Conservation (phyloP, 768 basidiomycete species). For the Grammothele lineata region DNA sequence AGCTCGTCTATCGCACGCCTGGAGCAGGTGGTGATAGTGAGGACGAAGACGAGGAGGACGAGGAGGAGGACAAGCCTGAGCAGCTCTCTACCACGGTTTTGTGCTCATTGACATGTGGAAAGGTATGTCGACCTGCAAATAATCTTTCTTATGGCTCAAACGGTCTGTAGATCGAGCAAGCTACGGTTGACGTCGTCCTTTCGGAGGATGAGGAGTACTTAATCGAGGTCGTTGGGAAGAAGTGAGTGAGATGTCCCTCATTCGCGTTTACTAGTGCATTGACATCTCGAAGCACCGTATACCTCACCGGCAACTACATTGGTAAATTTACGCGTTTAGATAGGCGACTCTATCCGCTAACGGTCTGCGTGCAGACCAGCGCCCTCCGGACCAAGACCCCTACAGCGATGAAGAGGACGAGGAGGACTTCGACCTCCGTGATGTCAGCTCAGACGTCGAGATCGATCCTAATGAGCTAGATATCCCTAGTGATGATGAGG, state of each 20-base stretch:
- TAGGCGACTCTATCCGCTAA: not conserved
- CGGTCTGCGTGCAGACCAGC: conserved; percentile 57
- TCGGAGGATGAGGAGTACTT: conserved; percentile 59
- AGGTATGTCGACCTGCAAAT: conserved; percentile 42
- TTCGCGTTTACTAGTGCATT: not conserved
- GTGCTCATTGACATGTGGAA: conserved; percentile 77
- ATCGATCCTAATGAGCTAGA: conserved; percentile 56
- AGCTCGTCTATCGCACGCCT: conserved; percentile 48
- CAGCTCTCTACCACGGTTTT: conserved; percentile 51
- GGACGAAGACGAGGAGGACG: conserved; percentile 38
- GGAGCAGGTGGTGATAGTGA: conserved; percentile 44
- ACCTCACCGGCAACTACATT: conserved; percentile 84
- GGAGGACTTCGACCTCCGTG: conserved; percentile 61
- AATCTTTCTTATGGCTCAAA: not conserved
- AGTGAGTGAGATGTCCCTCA: conserved; percentile 42
- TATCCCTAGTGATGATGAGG: conserved; percentile 43
- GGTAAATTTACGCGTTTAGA: conserved; percentile 38
- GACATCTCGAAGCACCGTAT: conserved; percentile 47
- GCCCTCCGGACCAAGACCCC: conserved; percentile 43
- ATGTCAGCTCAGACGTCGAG: conserved; percentile 83
- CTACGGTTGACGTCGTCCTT: conserved; percentile 64
- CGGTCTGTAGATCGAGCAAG: conserved; percentile 66
- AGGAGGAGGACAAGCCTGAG: conserved; percentile 35
- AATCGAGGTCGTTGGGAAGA: conserved; percentile 76
- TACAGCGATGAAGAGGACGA: conserved; percentile 43